These are phyloP conservation scores for Hyphopichia fennica DNA, from an alignment of 1,139 yeast species.

Conservation along the genomic window DNA sequence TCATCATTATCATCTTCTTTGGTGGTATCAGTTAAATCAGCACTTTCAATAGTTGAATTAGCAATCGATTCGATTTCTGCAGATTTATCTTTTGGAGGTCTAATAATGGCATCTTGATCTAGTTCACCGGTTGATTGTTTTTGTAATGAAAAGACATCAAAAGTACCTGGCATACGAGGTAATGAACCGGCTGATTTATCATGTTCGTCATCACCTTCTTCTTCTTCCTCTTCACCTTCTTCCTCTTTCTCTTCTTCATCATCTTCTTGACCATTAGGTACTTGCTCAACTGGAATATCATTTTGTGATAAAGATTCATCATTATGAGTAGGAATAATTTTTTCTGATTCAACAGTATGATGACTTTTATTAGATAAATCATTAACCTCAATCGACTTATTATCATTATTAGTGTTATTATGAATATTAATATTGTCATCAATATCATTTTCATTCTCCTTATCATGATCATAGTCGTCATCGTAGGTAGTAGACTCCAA, in stretches of 20 bases:
- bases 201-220: not conserved
- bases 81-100: not conserved
- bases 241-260: not conserved
- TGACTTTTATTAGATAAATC: too few relatives aligned
- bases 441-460: not conserved
- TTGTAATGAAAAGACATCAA: slow-evolving; percentile 53
- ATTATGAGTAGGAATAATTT: too few relatives aligned
- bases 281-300: too few relatives aligned
- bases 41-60: not conserved
- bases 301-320: too few relatives aligned
- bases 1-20: not conserved
- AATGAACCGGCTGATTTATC: slow-evolving; percentile 15
- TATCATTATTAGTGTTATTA: not conserved
- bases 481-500: too few relatives aligned
- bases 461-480: too few relatives aligned
- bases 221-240: slow-evolving; percentile 2
- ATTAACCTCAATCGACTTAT: too few relatives aligned
- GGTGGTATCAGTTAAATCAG: not conserved
- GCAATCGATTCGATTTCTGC: not conserved
- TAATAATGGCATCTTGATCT: not conserved
- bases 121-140: not conserved
- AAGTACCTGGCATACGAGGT: slow-evolving; percentile 65
- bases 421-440: not conserved
- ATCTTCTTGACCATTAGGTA: not conserved
- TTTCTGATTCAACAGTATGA: too few relatives aligned